phyloP scores from a whole-genome alignment of 2,329 filamentous ascomycete genomes.

The Alternaria novae-zelandiae region DNA sequence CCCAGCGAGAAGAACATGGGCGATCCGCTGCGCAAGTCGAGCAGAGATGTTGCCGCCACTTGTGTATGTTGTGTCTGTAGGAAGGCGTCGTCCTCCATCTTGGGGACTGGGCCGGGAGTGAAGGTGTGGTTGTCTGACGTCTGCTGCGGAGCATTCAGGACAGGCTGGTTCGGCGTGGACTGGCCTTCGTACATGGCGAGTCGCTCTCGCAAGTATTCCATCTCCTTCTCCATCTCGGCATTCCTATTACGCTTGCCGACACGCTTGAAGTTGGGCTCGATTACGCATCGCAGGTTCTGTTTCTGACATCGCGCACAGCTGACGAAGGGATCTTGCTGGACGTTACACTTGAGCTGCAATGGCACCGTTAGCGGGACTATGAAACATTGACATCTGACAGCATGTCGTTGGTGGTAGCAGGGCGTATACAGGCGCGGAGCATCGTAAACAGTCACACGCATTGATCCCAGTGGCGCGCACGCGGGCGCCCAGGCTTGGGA shows the following conservation, averaged over 20 bases:
- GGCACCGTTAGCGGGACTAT: slow-evolving; percentile 24
- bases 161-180: slow-evolving; percentile 37
- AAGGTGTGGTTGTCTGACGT: slow-evolving; percentile 32
- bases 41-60: slow-evolving; percentile 47
- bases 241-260: slow-evolving; percentile 82
- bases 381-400: slow-evolving; percentile 2
- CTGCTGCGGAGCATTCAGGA: slow-evolving; percentile 33
- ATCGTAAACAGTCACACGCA: not conserved
- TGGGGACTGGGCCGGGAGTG: slow-evolving; percentile 24
- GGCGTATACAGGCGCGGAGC: not conserved
- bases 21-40: slow-evolving; percentile 56
- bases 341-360: slow-evolving; percentile 77
- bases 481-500: not conserved
- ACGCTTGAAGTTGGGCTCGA: slow-evolving; percentile 87
- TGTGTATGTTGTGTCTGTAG: slow-evolving; percentile 46
- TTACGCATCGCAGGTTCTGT: slow-evolving; percentile 81
- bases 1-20: slow-evolving; percentile 66
- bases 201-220: slow-evolving; percentile 65
- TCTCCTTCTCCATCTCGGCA: slow-evolving; percentile 85
- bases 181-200: slow-evolving; percentile 67
- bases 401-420: not conserved
- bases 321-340: slow-evolving; percentile 79
- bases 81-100: slow-evolving; percentile 44
- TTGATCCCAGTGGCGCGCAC: not conserved
- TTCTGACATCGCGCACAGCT: slow-evolving; percentile 79